Percentiles rank a stretch among this genome's conserved stretches.
These are phyloP conservation scores for Tolypocladium tropicale DNA, from an alignment of 2,329 filamentous ascomycete species.

Conservation along the genomic window DNA sequence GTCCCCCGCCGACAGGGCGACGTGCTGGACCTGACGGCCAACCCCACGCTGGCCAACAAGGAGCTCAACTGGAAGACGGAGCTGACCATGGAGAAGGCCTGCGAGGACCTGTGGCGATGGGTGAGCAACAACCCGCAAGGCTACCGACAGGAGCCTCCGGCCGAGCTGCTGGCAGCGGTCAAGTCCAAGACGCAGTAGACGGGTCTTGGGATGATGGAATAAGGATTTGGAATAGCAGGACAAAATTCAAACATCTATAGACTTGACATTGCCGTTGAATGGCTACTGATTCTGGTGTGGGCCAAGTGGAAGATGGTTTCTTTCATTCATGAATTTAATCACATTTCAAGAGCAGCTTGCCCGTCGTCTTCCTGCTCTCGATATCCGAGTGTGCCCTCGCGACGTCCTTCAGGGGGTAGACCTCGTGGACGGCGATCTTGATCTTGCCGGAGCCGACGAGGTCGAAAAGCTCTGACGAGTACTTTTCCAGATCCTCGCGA, in stretches of 20 bases:
- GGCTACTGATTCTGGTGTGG: neutral
- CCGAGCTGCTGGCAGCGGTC: constrained; percentile 60
- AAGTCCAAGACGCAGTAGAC: constrained; percentile 24
- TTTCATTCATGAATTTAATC: constrained; percentile 23
- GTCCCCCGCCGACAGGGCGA: constrained; percentile 75
- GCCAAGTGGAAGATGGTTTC: no score
- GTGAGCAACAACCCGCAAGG: constrained; percentile 94
- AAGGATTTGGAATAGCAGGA: neutral
- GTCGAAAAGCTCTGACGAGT: constrained; percentile 61
- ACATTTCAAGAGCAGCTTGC: constrained; percentile 68
- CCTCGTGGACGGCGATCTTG: constrained; percentile 62
- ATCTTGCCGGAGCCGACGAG: constrained; percentile 61
- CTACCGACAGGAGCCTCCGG: constrained; percentile 84
- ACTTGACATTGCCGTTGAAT: neutral
- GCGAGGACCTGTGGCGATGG: constrained; percentile 92
- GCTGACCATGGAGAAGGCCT: constrained; percentile 83
- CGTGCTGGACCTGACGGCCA: constrained; percentile 89
- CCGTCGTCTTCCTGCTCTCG: constrained; percentile 71
- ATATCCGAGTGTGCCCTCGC: constrained; percentile 66
- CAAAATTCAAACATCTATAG: neutral
- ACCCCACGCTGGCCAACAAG: constrained; percentile 74
- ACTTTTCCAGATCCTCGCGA: constrained; percentile 60
- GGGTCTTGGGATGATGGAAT: neutral
- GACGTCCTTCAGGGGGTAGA: constrained; percentile 67
- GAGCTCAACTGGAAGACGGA: constrained; percentile 92